phyloP scores from a whole-genome alignment of 83 land plant genomes.

The Thuja plicata region DNA sequence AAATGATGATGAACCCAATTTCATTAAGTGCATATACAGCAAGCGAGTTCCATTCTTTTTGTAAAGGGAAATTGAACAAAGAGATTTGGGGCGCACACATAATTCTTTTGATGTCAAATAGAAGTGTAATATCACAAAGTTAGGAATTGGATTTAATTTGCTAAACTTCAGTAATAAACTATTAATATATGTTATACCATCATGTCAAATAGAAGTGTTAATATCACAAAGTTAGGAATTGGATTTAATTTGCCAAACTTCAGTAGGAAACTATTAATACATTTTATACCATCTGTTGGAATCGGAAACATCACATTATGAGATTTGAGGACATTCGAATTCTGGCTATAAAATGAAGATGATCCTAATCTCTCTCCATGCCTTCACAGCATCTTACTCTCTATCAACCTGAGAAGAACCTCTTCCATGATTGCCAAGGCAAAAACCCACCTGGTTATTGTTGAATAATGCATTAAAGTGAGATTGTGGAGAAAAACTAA shows the following conservation, averaged over 20 bases:
- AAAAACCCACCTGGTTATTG: constrained; percentile 63
- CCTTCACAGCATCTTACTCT: neutral
- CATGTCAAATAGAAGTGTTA: too few species aligned
- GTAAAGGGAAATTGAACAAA: too few species aligned
- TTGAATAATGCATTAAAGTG: neutral
- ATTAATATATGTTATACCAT: neutral
- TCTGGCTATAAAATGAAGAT: neutral
- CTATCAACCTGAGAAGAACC: constrained; percentile 62
- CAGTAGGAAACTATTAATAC: neutral
- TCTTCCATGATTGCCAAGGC: constrained; percentile 82
- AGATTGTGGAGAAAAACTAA: neutral
- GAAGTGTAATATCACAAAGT: neutral
- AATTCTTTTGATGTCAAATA: neutral
- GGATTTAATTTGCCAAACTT: neutral
- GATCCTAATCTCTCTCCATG: constrained; percentile 32
- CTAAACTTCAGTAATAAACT: neutral
- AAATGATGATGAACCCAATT: constrained; percentile 19
- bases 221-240: neutral
- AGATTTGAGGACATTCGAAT: neutral
- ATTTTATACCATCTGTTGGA: neutral
- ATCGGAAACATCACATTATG: neutral
- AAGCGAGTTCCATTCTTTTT: too few species aligned
- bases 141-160: neutral
- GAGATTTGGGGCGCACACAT: too few species aligned
- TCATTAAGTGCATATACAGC: constrained; percentile 9